phyloP scores from a whole-genome alignment of 192 early-diverging fungal genomes.

The Pilaira anomala region DNA sequence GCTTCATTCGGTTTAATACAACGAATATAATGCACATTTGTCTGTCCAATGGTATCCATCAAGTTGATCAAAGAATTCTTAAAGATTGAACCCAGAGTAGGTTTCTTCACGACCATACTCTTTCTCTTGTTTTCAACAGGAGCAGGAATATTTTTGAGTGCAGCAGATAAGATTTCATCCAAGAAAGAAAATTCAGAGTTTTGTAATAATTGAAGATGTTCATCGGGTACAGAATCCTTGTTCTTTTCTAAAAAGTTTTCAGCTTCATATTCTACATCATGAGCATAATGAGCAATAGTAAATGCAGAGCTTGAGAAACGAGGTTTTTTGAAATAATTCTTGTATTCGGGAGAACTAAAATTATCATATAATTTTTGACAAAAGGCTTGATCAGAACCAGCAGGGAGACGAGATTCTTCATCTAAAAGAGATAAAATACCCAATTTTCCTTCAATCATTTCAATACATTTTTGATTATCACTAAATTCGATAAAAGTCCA shows the following conservation, averaged over 20 bases:
- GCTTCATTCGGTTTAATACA: slow-evolving; percentile 99
- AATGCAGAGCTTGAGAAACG: slow-evolving; percentile 85
- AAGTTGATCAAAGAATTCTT: slow-evolving; percentile 78
- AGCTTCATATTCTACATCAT: slow-evolving; percentile 90
- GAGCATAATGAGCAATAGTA: slow-evolving; percentile 94
- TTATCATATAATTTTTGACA: slow-evolving; percentile 88
- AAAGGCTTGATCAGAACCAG: slow-evolving; percentile 80
- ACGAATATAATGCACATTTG: slow-evolving; percentile 95
- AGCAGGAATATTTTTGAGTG: slow-evolving; percentile 10
- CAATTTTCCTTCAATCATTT: slow-evolving; percentile 94
- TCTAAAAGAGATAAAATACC: slow-evolving; percentile 94
- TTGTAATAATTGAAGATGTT: slow-evolving; percentile 78
- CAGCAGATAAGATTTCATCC: slow-evolving; percentile 69
- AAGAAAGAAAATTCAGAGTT: slow-evolving; percentile 76
- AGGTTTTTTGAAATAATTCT: slow-evolving; percentile 87
- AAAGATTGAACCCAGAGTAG: background rate
- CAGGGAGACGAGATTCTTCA: slow-evolving; percentile 80
- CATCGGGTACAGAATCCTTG: slow-evolving; percentile 96
- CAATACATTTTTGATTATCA: slow-evolving; percentile 99
- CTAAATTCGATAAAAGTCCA: slow-evolving; percentile 99
- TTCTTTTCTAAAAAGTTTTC: slow-evolving; percentile 99
- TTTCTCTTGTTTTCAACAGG: background rate
- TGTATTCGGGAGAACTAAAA: slow-evolving; percentile 60
- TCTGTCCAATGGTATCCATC: slow-evolving; percentile 93
- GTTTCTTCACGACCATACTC: background rate